A percentile compares a stretch with the other conserved stretches of the same genome.
Evolutionary conservation across 495 filamentous ascomycete species (phyloP).

Genomic region (Thozetella sp.): DNA sequence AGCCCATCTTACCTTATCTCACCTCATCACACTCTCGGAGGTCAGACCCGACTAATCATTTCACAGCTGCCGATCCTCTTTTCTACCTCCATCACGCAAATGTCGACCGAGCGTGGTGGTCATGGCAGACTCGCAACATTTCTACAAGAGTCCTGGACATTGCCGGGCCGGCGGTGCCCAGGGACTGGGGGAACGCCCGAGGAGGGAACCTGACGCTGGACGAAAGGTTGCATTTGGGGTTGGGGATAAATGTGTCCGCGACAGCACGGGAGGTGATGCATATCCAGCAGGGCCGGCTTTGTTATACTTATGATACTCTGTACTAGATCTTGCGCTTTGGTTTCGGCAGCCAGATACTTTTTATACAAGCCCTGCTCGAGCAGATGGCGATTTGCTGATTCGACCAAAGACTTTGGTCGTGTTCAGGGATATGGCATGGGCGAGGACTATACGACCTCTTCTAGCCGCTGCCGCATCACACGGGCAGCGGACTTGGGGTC

Average conservation of each 20-base stretch:
- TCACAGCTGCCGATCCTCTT: background rate
- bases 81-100: background rate
- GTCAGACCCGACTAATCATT: background rate
- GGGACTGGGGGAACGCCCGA: background rate
- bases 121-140: background rate
- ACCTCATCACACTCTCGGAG: background rate
- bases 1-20: background rate
- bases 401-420: too few species aligned
- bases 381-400: too few species aligned
- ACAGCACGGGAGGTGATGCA: background rate
- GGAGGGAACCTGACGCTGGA: background rate
- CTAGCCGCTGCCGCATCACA: constrained; percentile 52
- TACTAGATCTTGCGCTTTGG: too few species aligned
- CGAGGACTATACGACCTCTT: constrained; percentile 5
- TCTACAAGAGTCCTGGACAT: background rate
- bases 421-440: background rate
- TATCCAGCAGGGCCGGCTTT: background rate
- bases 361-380: too few species aligned
- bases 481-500: constrained; percentile 73
- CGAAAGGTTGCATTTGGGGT: background rate
- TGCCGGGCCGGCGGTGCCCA: background rate
- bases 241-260: background rate
- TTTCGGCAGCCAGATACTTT: too few species aligned
- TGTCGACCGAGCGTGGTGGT: constrained; percentile 1
- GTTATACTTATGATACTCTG: background rate